Percentiles rank a stretch among this genome's conserved stretches.
phyloP scores from a whole-genome alignment of 148 eudicot species.

The Rhododendron ovatum region DNA sequence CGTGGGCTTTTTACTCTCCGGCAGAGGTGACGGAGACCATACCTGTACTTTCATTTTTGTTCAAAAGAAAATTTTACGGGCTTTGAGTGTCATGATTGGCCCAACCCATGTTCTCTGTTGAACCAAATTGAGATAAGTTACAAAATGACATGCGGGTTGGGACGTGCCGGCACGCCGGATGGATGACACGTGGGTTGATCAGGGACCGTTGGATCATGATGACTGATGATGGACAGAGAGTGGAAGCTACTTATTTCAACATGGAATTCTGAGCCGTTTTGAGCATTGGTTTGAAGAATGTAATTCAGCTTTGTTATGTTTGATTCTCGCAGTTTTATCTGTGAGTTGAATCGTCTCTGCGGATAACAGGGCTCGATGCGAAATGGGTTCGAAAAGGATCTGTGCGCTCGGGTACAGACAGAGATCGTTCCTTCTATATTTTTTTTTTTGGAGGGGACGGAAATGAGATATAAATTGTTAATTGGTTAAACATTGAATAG shows the following conservation, averaged over 20 bases:
- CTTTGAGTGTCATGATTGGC: neutral
- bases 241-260: neutral
- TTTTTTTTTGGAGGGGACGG: neutral
- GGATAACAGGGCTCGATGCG: too few species aligned
- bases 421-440: neutral
- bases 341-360: too few species aligned
- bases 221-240: neutral
- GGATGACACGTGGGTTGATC: slow-evolving; percentile 1
- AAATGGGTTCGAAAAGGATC: too few species aligned
- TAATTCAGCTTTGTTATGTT: neutral
- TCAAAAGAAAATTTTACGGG: neutral
- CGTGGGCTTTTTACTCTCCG: neutral
- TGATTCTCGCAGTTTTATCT: neutral
- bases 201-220: neutral
- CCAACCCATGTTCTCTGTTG: neutral
- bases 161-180: neutral
- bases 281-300: neutral
- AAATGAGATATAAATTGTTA: neutral
- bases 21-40: neutral
- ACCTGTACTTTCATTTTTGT: too few species aligned
- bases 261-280: neutral
- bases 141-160: neutral
- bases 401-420: too few species aligned
- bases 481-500: neutral
- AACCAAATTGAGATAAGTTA: neutral